Conservation (phyloP, 768 basidiomycete species). For the Dentipellis fragilis region DNA sequence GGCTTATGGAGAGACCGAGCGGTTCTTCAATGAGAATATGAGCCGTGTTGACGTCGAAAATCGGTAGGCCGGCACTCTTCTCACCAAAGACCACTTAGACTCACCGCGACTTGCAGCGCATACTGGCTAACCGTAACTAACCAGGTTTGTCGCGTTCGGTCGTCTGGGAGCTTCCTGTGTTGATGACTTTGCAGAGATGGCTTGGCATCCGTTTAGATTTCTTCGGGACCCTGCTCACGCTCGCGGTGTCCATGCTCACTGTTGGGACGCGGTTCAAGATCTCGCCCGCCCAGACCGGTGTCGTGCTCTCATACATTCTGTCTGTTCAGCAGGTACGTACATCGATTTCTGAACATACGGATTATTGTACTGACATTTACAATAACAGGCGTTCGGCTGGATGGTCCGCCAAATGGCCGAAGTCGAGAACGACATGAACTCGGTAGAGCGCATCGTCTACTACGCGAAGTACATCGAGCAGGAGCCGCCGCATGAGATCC, state of each 20-base stretch:
- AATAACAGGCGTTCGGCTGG: conserved; percentile 51
- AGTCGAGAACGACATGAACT: conserved; percentile 91
- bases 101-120: conserved; percentile 33
- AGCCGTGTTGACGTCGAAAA: conserved; percentile 79
- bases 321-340: conserved; percentile 58
- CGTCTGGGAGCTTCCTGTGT: conserved; percentile 53
- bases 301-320: conserved; percentile 72
- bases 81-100: neutral
- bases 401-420: conserved; percentile 72
- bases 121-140: conserved; percentile 84
- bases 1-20: conserved; percentile 70
- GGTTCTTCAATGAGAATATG: conserved; percentile 71
- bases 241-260: conserved; percentile 71
- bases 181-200: conserved; percentile 69
- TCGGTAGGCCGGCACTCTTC: conserved; percentile 29
- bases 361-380: neutral
- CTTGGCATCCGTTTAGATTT: conserved; percentile 86
- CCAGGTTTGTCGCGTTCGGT: conserved; percentile 34
- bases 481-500: conserved; percentile 62
- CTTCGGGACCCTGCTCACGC: conserved; percentile 61
- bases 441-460: conserved; percentile 76
- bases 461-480: conserved; percentile 77
- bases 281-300: conserved; percentile 69
- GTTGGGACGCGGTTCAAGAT: conserved; percentile 66
- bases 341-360: conserved; percentile 4